Base-by-base conservation (phyloP, 169 alveolate genomes). In the Plasmodium gonderi region DNA sequence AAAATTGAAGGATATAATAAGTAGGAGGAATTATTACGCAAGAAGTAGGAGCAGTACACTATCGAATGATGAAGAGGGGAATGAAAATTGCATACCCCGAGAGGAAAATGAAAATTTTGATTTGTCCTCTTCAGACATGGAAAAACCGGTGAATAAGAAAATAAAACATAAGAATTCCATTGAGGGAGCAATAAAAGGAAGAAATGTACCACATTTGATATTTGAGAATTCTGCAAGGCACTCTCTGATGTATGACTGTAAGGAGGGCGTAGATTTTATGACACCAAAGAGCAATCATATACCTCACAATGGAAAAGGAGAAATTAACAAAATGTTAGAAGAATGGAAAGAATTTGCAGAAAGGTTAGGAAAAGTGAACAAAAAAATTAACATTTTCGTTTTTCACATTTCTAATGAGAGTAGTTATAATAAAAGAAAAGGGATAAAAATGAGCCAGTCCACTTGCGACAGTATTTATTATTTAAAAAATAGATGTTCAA, bases 401-500 rank as follows among this genome's bases (percentile, higher is more conserved):
- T 87, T 87, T 87, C 87, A 87, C 47, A 74, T 87, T 29, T 51
- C 20, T n/a, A 36, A 75, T 74, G 33, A 75, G 51, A 51, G 69
- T 44, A 29, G 3, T 74, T 54, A n/a, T 40, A 65, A 40, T 87
- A 38, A 51, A 20, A 75, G 47, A 45, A 75, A 2, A 87, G 26
- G 29, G 12, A 31, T 9, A 12, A 51, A 33, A 51, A 38, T 12
- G 91, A 33, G 31, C 36, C 23, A 11, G 33, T 17, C 49, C 36
- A 65, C 44, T 9, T 14, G 79, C 29, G 79, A 78, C 36, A 40
- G 31, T 38, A 87, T 87, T 38, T 76, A 87, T 36, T 87, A 87
- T 75, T 47, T 87, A n/a, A 87, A 87, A 54, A 76, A 87, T 33
- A 74, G 93, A 31, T 87, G 93, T 44, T 38, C 93, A 74, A 64